Evolutionary conservation across 345 rosid genomes (phyloP).

Genomic region (Salix arbutifolia): DNA sequence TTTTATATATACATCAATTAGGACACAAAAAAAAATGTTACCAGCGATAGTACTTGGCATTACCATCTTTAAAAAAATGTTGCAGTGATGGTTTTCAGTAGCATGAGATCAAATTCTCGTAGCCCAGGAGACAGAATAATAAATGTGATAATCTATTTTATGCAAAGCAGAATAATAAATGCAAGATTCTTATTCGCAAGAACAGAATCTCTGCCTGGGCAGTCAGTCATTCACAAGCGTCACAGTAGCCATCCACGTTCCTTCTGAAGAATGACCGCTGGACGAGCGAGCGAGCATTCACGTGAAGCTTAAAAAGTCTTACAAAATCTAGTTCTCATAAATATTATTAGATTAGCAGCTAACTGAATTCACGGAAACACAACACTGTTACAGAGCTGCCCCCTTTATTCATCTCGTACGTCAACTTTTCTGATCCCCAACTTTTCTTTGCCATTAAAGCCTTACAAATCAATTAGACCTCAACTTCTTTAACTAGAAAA

Average conservation of each 20-base stretch:
- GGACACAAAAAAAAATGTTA: too few species aligned
- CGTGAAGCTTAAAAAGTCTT: background rate
- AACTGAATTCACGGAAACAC: too few species aligned
- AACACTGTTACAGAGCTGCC: too few species aligned
- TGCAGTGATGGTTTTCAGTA: background rate
- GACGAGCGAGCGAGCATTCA: background rate
- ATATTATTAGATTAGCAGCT: too few species aligned
- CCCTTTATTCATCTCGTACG: too few species aligned
- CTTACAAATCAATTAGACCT: too few species aligned
- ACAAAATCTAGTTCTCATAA: background rate
- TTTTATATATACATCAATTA: too few species aligned
- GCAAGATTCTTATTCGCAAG: background rate
- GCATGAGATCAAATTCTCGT: background rate
- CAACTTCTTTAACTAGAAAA: background rate
- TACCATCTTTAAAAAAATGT: too few species aligned
- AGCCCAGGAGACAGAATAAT: background rate
- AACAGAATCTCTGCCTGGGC: background rate
- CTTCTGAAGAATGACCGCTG: background rate
- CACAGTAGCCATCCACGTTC: background rate
- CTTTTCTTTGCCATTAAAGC: too few species aligned
- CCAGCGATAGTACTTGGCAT: too few species aligned
- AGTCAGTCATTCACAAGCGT: background rate
- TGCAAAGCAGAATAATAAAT: background rate
- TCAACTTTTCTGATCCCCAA: too few species aligned
- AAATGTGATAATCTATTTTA: too few species aligned